Base-by-base conservation (phyloP, 768 basidiomycete species). In the Dioszegia crocea region DNA sequence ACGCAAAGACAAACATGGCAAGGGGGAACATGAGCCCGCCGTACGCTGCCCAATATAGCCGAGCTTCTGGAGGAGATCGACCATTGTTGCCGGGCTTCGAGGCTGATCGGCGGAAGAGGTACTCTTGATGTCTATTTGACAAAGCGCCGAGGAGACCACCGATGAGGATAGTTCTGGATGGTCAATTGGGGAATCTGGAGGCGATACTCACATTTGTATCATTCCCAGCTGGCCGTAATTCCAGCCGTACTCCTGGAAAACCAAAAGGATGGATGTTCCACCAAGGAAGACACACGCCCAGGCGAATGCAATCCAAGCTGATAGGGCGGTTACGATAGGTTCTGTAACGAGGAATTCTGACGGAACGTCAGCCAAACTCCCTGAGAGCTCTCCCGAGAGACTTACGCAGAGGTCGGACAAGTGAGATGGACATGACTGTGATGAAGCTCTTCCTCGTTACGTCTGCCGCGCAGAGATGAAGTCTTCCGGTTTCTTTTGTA, bases 261-360 rank as follows among this genome's bases (percentile, higher is more conserved):
- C 63, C 14, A 73, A 56, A 5, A 63, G 43, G 19, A 60, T 52
- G 12, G 66, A 64, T 17, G 64, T 66, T 4, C 65, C 66, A 27
- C 66, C 65, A 9, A 76, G 54, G 63, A 74, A 76, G 46, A 76
- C 57, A 47, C 57, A 62, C 0, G 73, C 64, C 75, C 75, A 76
- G 30, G 67, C 65, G 50, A 76, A 73, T 1, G 69, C 75, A 17
- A 76, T 72, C 75, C 75, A 76, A 11, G 64, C 23, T 1, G 67
- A 67, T 27, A 76, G 40, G 9, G 71, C 73, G 6, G 65, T 53
- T 1, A 76, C 75, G 45, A 76, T 76, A 1, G 75, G 75, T 50
- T 76, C 75, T 3, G 73, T 74, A 39, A 62, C 36, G 4, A 75
- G 70, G 47, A 56, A 69, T 39, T 60, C 70, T 71, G 55, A 23